phyloP scores from a whole-genome alignment of 352 stramenopile genomes.

The Phytophthora melonis region DNA sequence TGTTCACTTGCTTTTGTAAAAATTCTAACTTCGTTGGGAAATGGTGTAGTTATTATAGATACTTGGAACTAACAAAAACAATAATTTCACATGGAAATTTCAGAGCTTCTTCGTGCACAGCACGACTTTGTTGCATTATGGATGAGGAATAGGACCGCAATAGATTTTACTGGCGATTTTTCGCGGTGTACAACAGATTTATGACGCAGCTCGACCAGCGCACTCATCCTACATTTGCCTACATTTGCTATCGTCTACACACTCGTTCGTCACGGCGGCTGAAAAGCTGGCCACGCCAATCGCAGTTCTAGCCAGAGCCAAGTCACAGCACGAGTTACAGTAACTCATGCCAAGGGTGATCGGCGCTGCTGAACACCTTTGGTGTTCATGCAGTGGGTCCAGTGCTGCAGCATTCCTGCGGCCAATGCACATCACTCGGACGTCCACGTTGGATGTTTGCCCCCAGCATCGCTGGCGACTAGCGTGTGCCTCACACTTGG shows the following conservation, averaged over 20 bases:
- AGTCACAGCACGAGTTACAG: background rate
- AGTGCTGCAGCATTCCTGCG: background rate
- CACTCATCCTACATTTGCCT: background rate
- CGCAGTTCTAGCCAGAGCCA: background rate
- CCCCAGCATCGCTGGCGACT: background rate
- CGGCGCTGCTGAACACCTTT: background rate
- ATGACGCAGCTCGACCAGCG: background rate
- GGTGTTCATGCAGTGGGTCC: background rate
- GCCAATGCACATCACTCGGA: background rate
- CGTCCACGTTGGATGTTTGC: background rate
- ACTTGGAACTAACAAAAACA: too few species aligned
- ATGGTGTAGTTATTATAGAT: too few species aligned
- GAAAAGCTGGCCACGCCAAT: background rate
- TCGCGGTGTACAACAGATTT: background rate
- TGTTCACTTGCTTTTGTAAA: too few species aligned
- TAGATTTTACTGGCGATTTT: background rate
- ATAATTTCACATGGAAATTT: too few species aligned
- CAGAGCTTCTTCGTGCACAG: too few species aligned
- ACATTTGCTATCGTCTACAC: too few species aligned
- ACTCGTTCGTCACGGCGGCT: background rate
- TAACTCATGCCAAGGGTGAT: too few species aligned
- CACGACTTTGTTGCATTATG: too few species aligned
- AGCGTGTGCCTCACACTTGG: background rate
- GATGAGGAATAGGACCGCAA: background rate
- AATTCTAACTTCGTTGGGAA: too few species aligned